These are phyloP conservation scores for Exophiala xenobiotica DNA, from an alignment of 2,329 filamentous ascomycete genomes.

Conservation along the genomic window DNA sequence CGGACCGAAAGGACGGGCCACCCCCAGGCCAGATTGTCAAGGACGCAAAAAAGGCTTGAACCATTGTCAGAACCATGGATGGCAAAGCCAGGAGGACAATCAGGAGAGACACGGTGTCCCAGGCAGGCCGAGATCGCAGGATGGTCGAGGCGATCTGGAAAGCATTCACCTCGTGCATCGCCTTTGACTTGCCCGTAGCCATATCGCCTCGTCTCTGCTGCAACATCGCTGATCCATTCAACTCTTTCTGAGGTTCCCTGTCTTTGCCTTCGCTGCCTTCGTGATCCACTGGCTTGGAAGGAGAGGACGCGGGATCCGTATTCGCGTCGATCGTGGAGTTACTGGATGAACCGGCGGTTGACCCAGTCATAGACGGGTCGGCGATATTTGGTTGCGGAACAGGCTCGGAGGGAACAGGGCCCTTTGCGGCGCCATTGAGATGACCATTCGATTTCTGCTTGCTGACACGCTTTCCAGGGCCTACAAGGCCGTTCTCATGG, in stretches of 20 bases:
- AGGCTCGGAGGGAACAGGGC: constrained; percentile 35
- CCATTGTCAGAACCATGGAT: constrained; percentile 79
- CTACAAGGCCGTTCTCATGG: constrained; percentile 86
- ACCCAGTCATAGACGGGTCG: constrained; percentile 13
- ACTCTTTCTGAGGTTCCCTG: constrained; percentile 16
- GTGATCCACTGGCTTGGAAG: constrained; percentile 4
- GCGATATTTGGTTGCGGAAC: constrained; percentile 14
- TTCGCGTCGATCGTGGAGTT: constrained; percentile 3
- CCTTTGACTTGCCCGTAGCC: constrained; percentile 65
- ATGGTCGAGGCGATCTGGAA: constrained; percentile 81
- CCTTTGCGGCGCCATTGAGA: constrained; percentile 52
- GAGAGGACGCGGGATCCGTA: constrained; percentile 4
- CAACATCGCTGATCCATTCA: constrained; percentile 25
- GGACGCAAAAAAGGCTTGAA: constrained; percentile 89
- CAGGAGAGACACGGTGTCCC: constrained; percentile 93
- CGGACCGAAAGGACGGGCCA: constrained; percentile 72
- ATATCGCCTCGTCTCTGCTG: constrained; percentile 63
- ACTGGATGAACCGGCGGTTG: constrained; percentile 9
- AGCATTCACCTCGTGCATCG: constrained; percentile 69
- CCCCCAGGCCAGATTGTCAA: constrained; percentile 87
- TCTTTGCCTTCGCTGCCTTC: constrained; percentile 17
- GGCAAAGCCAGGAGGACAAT: constrained; percentile 93
- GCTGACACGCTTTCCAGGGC: constrained; percentile 68
- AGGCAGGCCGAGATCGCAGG: constrained; percentile 82
- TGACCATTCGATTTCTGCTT: constrained; percentile 58